A percentile compares a stretch with the other conserved stretches of the same genome.
Conservation (phyloP, 1,284 basidiomycete species). For the Tylopilus orsonianus region DNA sequence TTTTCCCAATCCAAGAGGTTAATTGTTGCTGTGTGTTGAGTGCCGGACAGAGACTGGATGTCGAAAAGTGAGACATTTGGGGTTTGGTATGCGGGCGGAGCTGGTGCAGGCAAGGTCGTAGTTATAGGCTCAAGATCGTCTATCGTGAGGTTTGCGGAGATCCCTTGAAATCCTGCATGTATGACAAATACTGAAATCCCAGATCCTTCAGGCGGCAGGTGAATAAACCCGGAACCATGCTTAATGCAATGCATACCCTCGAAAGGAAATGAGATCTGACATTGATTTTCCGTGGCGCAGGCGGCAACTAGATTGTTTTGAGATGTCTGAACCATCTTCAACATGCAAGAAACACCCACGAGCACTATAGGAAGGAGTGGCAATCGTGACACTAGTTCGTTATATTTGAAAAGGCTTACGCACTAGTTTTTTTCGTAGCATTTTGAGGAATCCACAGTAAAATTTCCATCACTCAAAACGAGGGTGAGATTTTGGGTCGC, state of each 20-base stretch:
- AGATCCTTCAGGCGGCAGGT: slow-evolving; percentile 10
- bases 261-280: slow-evolving; percentile 15
- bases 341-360: slow-evolving; percentile 1
- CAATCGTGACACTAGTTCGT: neutral
- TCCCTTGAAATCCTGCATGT: slow-evolving; percentile 17
- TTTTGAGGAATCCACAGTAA: slow-evolving; percentile 9
- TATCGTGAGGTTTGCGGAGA: slow-evolving; percentile 12
- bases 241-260: slow-evolving; percentile 10
- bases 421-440: slow-evolving; percentile 16
- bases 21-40: slow-evolving; percentile 12
- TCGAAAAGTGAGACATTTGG: slow-evolving; percentile 15
- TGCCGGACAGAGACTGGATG: slow-evolving; percentile 12
- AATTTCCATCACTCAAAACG: no score
- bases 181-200: slow-evolving; percentile 16
- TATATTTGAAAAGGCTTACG: neutral
- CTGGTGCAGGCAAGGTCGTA: slow-evolving; percentile 11
- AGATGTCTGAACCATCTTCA: neutral
- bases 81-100: slow-evolving; percentile 18
- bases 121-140: slow-evolving; percentile 8
- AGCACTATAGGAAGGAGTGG: slow-evolving; percentile 1
- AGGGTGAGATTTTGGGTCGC: slow-evolving; percentile 6
- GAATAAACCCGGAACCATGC: neutral
- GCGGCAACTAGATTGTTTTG: slow-evolving; percentile 9
- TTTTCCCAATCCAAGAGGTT: slow-evolving; percentile 12
- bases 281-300: slow-evolving; percentile 7